These are phyloP conservation scores for Pichia nanzhaoensis DNA, from an alignment of 805 yeast species.

Conservation along the genomic window DNA sequence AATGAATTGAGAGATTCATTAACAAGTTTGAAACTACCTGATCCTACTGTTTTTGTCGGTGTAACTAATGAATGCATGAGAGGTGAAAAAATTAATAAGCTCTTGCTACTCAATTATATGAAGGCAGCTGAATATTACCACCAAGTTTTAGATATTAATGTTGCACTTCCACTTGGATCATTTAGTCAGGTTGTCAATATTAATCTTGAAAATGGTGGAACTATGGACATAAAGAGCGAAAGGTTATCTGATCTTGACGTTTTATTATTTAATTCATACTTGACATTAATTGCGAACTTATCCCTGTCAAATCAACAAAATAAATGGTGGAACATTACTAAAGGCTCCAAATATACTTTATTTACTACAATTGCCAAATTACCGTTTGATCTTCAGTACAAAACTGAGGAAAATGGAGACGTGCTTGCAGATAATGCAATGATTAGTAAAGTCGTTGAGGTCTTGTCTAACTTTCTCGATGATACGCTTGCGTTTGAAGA, in stretches of 20 bases:
- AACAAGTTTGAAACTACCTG: slow-evolving; percentile 39
- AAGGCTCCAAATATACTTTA: slow-evolving; percentile 44
- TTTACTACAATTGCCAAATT: slow-evolving; percentile 62
- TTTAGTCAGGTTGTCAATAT: slow-evolving; percentile 13
- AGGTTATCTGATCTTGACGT: slow-evolving; percentile 47
- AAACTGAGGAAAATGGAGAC: slow-evolving; percentile 9
- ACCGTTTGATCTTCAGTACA: slow-evolving; percentile 24
- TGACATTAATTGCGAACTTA: slow-evolving; percentile 48
- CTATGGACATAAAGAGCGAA: neutral
- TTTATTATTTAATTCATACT: slow-evolving; percentile 48
- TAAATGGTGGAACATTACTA: slow-evolving; percentile 71
- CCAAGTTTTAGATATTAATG: slow-evolving; percentile 15
- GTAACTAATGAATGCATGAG: slow-evolving; percentile 34
- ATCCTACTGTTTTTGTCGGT: slow-evolving; percentile 37
- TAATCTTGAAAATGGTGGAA: slow-evolving; percentile 15
- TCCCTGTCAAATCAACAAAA: slow-evolving; percentile 29
- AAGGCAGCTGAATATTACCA: slow-evolving; percentile 30
- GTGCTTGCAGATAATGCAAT: slow-evolving; percentile 15
- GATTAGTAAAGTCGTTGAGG: slow-evolving; percentile 36
- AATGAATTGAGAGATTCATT: slow-evolving; percentile 21
- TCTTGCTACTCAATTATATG: slow-evolving; percentile 43
- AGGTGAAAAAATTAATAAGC: slow-evolving; percentile 32
- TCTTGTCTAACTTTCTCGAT: slow-evolving; percentile 42
- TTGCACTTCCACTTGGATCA: slow-evolving; percentile 16
- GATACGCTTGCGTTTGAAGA: slow-evolving; percentile 50